Conservation (phyloP, 1,284 basidiomycete genomes). For the Ganoderma resinaceum region DNA sequence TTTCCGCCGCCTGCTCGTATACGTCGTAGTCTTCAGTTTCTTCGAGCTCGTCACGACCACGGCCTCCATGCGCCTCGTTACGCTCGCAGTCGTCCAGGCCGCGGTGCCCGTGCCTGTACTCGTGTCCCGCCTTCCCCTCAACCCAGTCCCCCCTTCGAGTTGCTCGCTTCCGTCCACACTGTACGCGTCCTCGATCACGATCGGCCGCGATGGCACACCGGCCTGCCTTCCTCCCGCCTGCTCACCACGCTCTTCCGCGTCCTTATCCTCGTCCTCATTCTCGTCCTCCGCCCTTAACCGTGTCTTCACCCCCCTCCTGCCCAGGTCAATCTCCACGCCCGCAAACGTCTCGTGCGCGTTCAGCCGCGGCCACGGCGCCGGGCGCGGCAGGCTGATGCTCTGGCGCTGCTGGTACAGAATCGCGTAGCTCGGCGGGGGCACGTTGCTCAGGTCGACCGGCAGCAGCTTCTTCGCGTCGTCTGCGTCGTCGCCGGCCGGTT, state of each 20-base stretch:
- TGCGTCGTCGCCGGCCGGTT: too few relatives aligned
- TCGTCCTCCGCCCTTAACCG: neutral
- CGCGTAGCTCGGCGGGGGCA: constrained; percentile 27
- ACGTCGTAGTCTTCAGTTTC: constrained; percentile 5
- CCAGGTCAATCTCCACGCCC: constrained; percentile 17
- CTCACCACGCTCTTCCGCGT: neutral
- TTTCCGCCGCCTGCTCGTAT: neutral
- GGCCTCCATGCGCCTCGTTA: constrained; percentile 11
- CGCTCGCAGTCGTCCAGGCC: neutral
- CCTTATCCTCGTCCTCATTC: neutral
- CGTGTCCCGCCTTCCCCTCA: neutral
- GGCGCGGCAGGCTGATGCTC: constrained; percentile 14
- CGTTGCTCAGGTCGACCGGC: neutral
- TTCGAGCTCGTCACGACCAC: constrained; percentile 13
- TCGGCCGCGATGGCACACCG: neutral
- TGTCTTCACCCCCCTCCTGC: neutral
- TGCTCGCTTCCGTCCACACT: neutral
- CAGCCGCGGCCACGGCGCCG: constrained; percentile 11
- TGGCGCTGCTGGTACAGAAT: constrained; percentile 23
- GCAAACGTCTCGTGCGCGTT: constrained; percentile 17
- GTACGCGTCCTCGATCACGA: neutral
- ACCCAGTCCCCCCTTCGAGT: neutral
- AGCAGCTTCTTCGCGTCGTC: too few relatives aligned
- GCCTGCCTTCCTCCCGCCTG: neutral
- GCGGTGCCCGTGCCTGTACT: neutral